Conservation (phyloP, 2,329 filamentous ascomycete genomes). For the Diplocarpon rosae region DNA sequence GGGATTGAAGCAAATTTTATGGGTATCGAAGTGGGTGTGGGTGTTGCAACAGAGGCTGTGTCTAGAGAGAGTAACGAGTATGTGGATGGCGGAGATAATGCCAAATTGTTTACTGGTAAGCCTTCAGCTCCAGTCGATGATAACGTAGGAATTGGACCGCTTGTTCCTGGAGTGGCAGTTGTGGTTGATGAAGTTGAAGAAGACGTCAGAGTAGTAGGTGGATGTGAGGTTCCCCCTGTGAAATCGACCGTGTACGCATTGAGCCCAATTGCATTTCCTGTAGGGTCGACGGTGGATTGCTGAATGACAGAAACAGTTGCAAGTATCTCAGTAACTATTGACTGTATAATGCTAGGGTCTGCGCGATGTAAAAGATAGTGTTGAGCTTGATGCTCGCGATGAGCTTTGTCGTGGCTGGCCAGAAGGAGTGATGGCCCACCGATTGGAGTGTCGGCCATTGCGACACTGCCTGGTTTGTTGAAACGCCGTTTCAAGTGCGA, state of each 20-base stretch:
- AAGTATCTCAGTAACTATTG: constrained; percentile 20
- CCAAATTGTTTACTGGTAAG: background rate
- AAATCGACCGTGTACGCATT: constrained; percentile 14
- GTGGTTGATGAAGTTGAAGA: constrained; percentile 5
- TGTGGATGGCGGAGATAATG: constrained; percentile 9
- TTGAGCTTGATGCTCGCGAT: constrained; percentile 24
- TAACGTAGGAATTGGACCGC: constrained; percentile 5
- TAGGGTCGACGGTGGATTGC: constrained; percentile 24
- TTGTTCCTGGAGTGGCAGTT: constrained; percentile 5
- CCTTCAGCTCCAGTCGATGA: constrained; percentile 4
- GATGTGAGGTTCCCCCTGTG: constrained; percentile 1
- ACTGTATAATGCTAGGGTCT: background rate
- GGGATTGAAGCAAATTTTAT: constrained; percentile 21
- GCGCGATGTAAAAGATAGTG: constrained; percentile 16
- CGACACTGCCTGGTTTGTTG: constrained; percentile 16
- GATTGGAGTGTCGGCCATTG: constrained; percentile 20
- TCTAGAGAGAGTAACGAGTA: constrained; percentile 18
- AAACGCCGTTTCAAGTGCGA: background rate
- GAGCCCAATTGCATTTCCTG: constrained; percentile 20
- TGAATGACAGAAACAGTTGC: constrained; percentile 24
- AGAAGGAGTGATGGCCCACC: constrained; percentile 28
- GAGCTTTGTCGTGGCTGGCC: constrained; percentile 24
- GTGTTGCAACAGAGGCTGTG: constrained; percentile 13
- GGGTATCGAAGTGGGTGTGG: constrained; percentile 19
- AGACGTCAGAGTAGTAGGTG: constrained; percentile 7